Evolutionary conservation across 148 eudicot genomes (phyloP).

Genomic region (Cornus florida): DNA sequence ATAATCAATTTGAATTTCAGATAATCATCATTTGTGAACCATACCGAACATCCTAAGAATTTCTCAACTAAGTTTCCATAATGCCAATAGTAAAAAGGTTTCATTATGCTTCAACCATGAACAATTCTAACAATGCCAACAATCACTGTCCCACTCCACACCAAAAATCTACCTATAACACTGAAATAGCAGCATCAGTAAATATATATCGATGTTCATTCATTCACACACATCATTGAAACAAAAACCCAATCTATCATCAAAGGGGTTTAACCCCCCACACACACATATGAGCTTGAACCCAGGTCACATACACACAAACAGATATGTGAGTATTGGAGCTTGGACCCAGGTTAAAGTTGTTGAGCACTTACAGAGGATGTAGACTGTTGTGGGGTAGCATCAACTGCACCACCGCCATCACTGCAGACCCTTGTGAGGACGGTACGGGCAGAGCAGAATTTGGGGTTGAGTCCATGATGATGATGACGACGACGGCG

Average conservation of each 20-base stretch:
- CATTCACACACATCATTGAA: not conserved
- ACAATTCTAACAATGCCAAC: not conserved
- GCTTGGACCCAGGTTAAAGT: not conserved
- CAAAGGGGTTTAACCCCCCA: not conserved
- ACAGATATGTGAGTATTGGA: not conserved
- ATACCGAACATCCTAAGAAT: too few relatives aligned
- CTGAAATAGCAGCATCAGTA: too few relatives aligned
- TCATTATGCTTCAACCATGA: not conserved
- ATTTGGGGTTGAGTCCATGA: slow-evolving; percentile 20
- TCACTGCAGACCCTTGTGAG: slow-evolving; percentile 38
- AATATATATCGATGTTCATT: too few relatives aligned
- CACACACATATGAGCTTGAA: too few relatives aligned
- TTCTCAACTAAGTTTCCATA: not conserved
- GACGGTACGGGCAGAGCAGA: slow-evolving; percentile 15
- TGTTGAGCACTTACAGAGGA: slow-evolving; percentile 44
- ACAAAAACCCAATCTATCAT: not conserved
- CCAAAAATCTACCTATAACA: not conserved
- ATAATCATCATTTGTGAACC: too few relatives aligned
- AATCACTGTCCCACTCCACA: not conserved
- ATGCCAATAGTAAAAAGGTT: not conserved
- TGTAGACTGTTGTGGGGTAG: slow-evolving; percentile 31
- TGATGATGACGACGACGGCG: not conserved
- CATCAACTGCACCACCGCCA: slow-evolving; percentile 28
- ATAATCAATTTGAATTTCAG: too few relatives aligned
- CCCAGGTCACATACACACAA: not conserved